Evolutionary conservation across 192 early-diverging fungal genomes (phyloP).

Genomic region (Phlyctochytrium bullatum): DNA sequence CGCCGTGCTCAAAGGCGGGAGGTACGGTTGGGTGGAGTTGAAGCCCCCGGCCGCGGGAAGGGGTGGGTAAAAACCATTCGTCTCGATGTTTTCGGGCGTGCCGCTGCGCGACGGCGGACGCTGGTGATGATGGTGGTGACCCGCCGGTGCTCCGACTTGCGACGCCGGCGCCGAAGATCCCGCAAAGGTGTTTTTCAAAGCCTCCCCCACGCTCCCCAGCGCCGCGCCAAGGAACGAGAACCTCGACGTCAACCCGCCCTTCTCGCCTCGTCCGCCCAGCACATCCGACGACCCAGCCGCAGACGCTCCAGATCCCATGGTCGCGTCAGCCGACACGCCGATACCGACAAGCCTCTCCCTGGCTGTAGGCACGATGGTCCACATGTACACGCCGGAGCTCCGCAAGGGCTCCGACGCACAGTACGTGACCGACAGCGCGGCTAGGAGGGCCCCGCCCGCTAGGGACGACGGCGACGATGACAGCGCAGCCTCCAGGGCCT

Average conservation of each 20-base stretch:
- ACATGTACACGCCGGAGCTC: slow-evolving; percentile 7
- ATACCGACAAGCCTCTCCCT: slow-evolving; percentile 9
- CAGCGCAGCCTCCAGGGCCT: background rate
- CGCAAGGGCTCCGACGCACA: slow-evolving; percentile 15
- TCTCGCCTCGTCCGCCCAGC: slow-evolving; percentile 2
- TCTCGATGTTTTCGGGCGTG: background rate
- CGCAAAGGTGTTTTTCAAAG: background rate
- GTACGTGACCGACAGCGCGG: slow-evolving; percentile 12
- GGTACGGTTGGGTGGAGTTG: background rate
- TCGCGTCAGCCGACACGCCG: slow-evolving; percentile 22
- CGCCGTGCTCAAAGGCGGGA: background rate
- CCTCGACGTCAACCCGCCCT: background rate
- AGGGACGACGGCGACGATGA: background rate
- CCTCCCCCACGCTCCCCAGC: slow-evolving; percentile 2
- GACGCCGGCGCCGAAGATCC: background rate
- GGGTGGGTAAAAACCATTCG: too few species aligned
- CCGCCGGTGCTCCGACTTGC: background rate
- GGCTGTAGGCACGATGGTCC: slow-evolving; percentile 19
- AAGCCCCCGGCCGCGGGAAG: too few species aligned
- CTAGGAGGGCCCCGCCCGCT: background rate
- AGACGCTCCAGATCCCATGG: too few species aligned
- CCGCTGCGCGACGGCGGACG: background rate
- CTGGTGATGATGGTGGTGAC: background rate
- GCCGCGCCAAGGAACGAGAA: background rate
- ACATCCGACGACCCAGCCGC: too few species aligned